Evolutionary conservation across 176 grass and related monocot genomes (phyloP).

Genomic region (Bolboschoenus planiculmis): DNA sequence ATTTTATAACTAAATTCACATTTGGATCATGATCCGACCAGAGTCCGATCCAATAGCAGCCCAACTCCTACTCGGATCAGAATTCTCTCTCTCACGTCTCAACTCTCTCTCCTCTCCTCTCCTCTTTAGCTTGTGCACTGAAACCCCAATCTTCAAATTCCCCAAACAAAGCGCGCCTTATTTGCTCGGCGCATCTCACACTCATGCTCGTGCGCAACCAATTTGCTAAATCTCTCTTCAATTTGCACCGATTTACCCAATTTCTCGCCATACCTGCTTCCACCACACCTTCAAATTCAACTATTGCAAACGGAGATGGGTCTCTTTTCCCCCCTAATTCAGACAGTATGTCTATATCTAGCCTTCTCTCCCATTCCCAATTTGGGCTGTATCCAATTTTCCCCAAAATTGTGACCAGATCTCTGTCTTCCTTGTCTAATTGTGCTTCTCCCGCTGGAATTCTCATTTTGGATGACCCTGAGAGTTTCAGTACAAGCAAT

Average conservation of each 20-base stretch:
- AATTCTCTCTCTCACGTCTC: too few species aligned
- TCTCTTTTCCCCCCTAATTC: background rate
- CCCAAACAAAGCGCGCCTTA: background rate
- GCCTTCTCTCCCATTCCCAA: background rate
- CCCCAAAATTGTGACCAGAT: background rate
- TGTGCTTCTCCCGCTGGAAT: constrained; percentile 6
- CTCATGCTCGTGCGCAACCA: background rate
- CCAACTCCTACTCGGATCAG: background rate
- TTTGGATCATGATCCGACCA: too few species aligned
- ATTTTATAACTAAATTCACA: too few species aligned
- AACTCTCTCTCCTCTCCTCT: background rate
- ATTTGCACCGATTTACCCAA: constrained; percentile 2
- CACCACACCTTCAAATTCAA: background rate
- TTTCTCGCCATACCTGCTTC: background rate
- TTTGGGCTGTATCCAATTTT: background rate
- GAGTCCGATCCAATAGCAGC: too few species aligned
- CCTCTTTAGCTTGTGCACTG: background rate
- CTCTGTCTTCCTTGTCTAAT: constrained; percentile 2
- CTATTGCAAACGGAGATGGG: background rate
- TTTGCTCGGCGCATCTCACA: background rate
- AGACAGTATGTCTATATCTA: background rate
- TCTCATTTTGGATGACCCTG: constrained; percentile 1
- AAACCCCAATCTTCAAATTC: background rate
- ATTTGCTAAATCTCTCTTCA: background rate
- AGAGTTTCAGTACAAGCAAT: constrained; percentile 1